These are phyloP conservation scores for Uronychia binucleata DNA, from an alignment of 73 alveolate species.

Conservation along the genomic window DNA sequence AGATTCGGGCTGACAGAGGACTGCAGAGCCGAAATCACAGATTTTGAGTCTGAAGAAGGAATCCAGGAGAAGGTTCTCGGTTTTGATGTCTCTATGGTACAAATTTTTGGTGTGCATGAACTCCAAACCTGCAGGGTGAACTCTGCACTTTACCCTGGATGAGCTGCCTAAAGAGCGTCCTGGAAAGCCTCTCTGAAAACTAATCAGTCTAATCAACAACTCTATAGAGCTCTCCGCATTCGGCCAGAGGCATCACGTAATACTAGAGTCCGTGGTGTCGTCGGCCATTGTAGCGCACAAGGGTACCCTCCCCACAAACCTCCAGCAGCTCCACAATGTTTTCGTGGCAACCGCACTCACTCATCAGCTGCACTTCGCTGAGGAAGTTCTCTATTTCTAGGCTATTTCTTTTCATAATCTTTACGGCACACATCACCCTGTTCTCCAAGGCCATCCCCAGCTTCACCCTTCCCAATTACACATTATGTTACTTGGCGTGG, in stretches of 20 bases:
- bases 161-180: slow-evolving; percentile 17
- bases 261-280: neutral
- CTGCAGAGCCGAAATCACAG: slow-evolving; percentile 42
- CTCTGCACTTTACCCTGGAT: slow-evolving; percentile 24
- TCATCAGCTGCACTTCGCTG: neutral
- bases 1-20: slow-evolving; percentile 1
- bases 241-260: neutral
- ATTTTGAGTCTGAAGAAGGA: slow-evolving; percentile 28
- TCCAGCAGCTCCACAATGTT: neutral
- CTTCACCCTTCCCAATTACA: neutral
- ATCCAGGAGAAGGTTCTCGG: slow-evolving; percentile 70
- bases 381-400: slow-evolving; percentile 4
- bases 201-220: slow-evolving; percentile 39
- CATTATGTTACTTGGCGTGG: slow-evolving; percentile 1
- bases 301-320: neutral
- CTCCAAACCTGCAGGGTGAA: slow-evolving; percentile 50
- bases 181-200: slow-evolving; percentile 24
- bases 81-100: slow-evolving; percentile 72
- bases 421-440: neutral
- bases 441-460: neutral
- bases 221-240: slow-evolving; percentile 43
- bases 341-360: neutral
- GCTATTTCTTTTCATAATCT: neutral
- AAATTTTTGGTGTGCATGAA: slow-evolving; percentile 50
- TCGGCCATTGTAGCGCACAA: neutral